phyloP scores from a whole-genome alignment of 106 monocot genomes.

The Alisma plantagoaquatica region DNA sequence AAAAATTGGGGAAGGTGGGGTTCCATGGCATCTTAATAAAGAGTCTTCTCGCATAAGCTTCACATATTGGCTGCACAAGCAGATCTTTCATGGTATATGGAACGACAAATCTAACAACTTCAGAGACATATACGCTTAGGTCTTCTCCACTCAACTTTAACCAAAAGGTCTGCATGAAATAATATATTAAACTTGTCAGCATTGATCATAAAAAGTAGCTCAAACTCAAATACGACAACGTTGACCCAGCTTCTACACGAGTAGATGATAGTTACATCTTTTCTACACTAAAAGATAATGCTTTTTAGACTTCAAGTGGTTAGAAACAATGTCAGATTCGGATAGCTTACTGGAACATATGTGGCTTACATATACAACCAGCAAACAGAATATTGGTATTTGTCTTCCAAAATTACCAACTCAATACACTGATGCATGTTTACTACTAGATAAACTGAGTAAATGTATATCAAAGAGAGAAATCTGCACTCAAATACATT shows the following conservation, averaged over 20 bases:
- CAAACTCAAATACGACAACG: neutral
- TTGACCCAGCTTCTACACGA: neutral
- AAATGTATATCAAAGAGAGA: too few relatives aligned
- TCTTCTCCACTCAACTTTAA: constrained; percentile 37
- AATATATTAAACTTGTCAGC: too few relatives aligned
- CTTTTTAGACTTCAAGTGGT: too few relatives aligned
- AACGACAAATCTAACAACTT: constrained; percentile 4
- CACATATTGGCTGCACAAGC: constrained; percentile 40
- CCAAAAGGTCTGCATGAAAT: constrained; percentile 41
- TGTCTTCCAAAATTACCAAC: too few relatives aligned
- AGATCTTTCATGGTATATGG: constrained; percentile 39
- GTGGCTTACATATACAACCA: neutral
- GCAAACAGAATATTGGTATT: too few relatives aligned
- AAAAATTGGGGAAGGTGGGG: neutral
- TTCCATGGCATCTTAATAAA: constrained; percentile 1
- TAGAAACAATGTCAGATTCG: too few relatives aligned
- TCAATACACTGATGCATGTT: too few relatives aligned
- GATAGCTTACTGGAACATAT: neutral
- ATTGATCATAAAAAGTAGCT: constrained; percentile 3
- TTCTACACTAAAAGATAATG: neutral
- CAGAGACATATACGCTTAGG: neutral
- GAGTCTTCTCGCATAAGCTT: constrained; percentile 18
- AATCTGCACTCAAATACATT: too few relatives aligned
- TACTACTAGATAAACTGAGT: too few relatives aligned
- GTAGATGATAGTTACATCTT: neutral